A percentile compares a stretch with the other conserved stretches of the same genome.
Evolutionary conservation across 345 rosid species (phyloP).

Genomic region (Rhodamnia argentea): DNA sequence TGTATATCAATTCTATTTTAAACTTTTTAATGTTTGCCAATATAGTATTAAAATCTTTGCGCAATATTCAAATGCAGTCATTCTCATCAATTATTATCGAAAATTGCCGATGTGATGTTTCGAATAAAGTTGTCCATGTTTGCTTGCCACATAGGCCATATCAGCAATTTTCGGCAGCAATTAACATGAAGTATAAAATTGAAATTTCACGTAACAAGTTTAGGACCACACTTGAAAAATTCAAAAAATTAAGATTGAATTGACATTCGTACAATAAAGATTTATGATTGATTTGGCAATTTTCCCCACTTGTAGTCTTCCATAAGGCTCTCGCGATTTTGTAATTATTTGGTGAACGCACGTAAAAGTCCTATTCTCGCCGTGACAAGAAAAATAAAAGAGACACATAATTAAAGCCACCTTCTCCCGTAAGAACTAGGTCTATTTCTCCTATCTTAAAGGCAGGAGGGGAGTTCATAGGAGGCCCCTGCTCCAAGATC

Average conservation of each 20-base stretch:
- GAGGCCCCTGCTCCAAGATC: not conserved
- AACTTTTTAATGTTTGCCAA: not conserved
- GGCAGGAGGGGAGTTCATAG: not conserved
- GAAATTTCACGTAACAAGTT: not conserved
- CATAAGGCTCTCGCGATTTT: not conserved
- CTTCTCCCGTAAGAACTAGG: not conserved
- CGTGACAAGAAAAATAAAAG: not conserved
- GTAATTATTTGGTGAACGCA: not conserved
- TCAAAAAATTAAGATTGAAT: not conserved
- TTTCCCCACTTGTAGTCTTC: not conserved
- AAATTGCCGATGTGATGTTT: too few relatives aligned
- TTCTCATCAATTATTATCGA: too few relatives aligned
- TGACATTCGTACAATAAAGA: not conserved
- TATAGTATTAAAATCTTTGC: not conserved
- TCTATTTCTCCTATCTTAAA: not conserved
- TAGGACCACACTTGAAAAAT: not conserved
- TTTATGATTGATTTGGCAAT: not conserved
- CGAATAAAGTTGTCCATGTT: not conserved
- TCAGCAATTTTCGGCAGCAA: not conserved
- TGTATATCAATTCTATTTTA: not conserved
- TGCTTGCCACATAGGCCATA: too few relatives aligned
- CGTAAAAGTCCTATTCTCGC: not conserved
- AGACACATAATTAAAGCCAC: not conserved
- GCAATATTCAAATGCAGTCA: too few relatives aligned
- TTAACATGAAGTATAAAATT: rapidly evolving